These are phyloP conservation scores for Didymella sp. DNA, from an alignment of 2,329 filamentous ascomycete genomes.

Conservation along the genomic window DNA sequence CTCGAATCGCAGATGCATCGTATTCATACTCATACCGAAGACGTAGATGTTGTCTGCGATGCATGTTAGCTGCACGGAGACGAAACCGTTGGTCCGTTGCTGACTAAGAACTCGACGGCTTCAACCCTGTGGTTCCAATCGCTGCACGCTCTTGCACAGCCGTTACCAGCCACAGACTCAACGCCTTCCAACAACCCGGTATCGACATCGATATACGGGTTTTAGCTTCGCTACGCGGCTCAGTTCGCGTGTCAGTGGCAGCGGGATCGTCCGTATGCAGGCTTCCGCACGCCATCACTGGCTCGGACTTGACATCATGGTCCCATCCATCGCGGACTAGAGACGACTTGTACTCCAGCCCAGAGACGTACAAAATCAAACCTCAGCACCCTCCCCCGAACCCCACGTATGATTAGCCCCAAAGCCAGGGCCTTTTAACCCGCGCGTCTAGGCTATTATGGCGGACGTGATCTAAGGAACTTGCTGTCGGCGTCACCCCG, in stretches of 20 bases:
- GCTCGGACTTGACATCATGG: background rate
- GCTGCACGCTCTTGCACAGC: background rate
- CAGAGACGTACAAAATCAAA: too few species aligned
- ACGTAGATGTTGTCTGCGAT: background rate
- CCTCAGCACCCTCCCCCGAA: too few species aligned
- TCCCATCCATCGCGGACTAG: background rate
- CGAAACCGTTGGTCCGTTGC: background rate
- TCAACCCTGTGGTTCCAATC: background rate
- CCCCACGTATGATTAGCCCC: too few species aligned
- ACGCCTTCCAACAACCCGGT: background rate
- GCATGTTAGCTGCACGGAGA: background rate
- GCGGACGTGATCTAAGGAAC: too few species aligned
- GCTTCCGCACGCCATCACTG: background rate
- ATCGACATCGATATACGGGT: background rate
- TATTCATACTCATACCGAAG: background rate
- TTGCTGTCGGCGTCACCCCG: too few species aligned
- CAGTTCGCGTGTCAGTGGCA: background rate
- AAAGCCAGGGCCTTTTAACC: too few species aligned
- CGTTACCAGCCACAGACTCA: background rate
- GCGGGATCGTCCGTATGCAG: background rate
- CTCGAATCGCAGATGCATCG: background rate
- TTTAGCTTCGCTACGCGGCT: background rate
- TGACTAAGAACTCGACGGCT: slow-evolving; percentile 1
- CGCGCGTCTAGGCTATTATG: too few species aligned
- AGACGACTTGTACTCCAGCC: too few species aligned